Conservation (phyloP, 345 rosid genomes). For the Boechera divaricarpa region DNA sequence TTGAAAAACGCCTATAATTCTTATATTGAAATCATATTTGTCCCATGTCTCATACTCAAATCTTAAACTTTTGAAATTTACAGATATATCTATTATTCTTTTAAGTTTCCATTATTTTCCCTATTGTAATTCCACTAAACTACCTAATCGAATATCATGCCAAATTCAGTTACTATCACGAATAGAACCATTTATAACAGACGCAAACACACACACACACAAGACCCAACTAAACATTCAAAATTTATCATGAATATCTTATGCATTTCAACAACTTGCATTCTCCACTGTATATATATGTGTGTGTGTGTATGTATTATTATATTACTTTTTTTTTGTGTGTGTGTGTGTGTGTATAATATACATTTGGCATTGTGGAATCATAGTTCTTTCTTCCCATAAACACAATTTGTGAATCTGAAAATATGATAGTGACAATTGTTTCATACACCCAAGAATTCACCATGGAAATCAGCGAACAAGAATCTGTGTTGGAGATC, state of each 20-base stretch:
- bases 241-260: slow-evolving; percentile 30
- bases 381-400: not conserved
- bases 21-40: not conserved
- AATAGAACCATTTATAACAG: slow-evolving; percentile 33
- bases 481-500: slow-evolving; percentile 68
- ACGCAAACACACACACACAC: slow-evolving; percentile 37
- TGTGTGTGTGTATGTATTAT: not conserved
- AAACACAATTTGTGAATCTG: not conserved
- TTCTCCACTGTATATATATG: not conserved
- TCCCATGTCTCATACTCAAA: not conserved
- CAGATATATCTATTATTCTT: not conserved
- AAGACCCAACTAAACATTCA: slow-evolving; percentile 44
- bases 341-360: not conserved
- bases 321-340: not conserved
- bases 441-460: slow-evolving; percentile 56
- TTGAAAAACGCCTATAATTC: not conserved
- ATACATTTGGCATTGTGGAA: slow-evolving; percentile 16
- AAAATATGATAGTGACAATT: slow-evolving; percentile 58
- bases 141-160: slow-evolving; percentile 38
- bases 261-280: slow-evolving; percentile 44
- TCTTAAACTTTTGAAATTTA: not conserved
- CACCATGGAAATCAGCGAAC: slow-evolving; percentile 56
- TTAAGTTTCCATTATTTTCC: not conserved
- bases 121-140: slow-evolving; percentile 7
- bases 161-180: slow-evolving; percentile 34